These are phyloP conservation scores for Rhodotorula sphaerocarpa DNA, from an alignment of 768 basidiomycete species.

Conservation along the genomic window DNA sequence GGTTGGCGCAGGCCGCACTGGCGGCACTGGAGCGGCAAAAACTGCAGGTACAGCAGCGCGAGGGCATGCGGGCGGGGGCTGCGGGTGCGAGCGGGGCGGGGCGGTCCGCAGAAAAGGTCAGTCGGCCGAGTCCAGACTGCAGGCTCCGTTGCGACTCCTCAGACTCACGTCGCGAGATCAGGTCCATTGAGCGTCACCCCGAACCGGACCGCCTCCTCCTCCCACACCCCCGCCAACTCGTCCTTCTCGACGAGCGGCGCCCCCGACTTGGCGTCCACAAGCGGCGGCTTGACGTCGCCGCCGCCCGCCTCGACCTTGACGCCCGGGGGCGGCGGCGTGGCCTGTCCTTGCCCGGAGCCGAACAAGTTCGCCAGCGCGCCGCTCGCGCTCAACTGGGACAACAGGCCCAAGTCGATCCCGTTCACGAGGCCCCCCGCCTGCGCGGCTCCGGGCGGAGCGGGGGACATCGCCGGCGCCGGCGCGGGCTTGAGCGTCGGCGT, in stretches of 20 bases:
- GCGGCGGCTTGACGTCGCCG: not conserved
- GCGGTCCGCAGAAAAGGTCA: not conserved
- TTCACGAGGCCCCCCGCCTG: not conserved
- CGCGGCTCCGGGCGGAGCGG: not conserved
- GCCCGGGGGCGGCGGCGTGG: not conserved
- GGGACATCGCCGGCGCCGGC: not conserved
- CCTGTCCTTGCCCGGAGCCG: not conserved
- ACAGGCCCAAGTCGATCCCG: slow-evolving; percentile 22
- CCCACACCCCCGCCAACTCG: slow-evolving; percentile 15
- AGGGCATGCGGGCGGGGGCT: slow-evolving; percentile 58
- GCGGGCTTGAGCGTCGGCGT: too few relatives aligned
- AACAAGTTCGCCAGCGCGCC: slow-evolving; percentile 24
- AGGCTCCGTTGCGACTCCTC: too few relatives aligned
- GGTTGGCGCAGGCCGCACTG: slow-evolving; percentile 86
- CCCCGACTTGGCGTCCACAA: not conserved
- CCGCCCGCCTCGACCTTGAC: slow-evolving; percentile 3
- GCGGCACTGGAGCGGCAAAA: slow-evolving; percentile 71
- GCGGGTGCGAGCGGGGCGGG: not conserved
- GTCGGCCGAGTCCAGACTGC: not conserved
- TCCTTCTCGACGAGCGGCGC: not conserved
- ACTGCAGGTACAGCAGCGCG: slow-evolving; percentile 61
- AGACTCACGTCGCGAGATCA: slow-evolving; percentile 63
- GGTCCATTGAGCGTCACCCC: slow-evolving; percentile 57
- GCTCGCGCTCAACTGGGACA: slow-evolving; percentile 21
- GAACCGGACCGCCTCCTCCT: slow-evolving; percentile 41